Conservation (phyloP, 306 rosid species). For the Quercus agrifolia region DNA sequence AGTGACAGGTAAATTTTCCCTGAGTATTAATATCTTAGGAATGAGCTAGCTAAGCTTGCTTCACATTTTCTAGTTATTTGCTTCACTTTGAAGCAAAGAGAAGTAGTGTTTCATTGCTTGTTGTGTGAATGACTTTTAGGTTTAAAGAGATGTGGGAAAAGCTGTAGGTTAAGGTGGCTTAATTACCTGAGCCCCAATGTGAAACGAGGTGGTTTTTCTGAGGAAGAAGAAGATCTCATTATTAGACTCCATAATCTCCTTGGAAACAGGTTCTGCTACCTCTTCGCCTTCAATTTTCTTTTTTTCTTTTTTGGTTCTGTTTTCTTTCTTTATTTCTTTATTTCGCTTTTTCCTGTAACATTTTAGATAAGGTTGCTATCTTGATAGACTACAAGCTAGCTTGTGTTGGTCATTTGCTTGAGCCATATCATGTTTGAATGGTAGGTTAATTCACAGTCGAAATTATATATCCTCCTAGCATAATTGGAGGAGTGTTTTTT, state of each 20-base stretch:
- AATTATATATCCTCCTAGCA: neutral
- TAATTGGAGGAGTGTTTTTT: too few species aligned
- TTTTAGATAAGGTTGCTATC: too few species aligned
- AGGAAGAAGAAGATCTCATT: conserved; percentile 36
- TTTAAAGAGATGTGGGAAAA: conserved; percentile 26
- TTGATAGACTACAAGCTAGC: too few species aligned
- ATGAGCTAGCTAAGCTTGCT: neutral
- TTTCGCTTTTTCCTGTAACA: too few species aligned
- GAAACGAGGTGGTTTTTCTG: conserved; percentile 23
- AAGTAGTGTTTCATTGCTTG: neutral
- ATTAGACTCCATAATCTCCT: conserved; percentile 33
- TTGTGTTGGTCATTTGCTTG: neutral
- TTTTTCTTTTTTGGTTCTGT: neutral
- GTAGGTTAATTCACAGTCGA: neutral
- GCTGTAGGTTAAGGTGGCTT: conserved; percentile 39
- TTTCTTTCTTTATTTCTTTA: neutral
- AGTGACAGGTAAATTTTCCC: conserved; percentile 17
- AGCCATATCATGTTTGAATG: neutral
- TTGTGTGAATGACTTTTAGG: conserved; percentile 3
- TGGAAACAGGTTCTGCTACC: conserved; percentile 28
- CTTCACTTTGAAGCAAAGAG: neutral
- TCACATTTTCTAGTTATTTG: neutral
- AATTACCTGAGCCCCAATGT: conserved; percentile 33
- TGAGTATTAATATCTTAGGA: neutral
- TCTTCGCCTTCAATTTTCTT: neutral